A percentile compares a stretch with the other conserved stretches of the same genome.
Evolutionary conservation across 805 yeast genomes (phyloP).

Genomic region (Starmera pachycereana): DNA sequence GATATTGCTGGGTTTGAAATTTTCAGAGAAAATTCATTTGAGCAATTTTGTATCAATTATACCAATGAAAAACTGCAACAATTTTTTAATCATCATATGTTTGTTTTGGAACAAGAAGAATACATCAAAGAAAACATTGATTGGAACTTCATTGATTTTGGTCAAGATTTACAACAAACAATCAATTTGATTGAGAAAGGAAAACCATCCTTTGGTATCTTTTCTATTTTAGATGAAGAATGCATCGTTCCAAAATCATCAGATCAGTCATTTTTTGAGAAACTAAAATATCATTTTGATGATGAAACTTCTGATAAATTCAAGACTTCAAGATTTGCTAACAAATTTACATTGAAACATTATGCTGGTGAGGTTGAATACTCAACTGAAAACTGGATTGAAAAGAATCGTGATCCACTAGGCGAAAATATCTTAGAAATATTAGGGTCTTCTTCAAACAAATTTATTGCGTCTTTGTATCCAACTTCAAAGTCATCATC

Average conservation of each 20-base stretch:
- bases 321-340: constrained; percentile 59
- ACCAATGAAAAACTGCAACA: constrained; percentile 97
- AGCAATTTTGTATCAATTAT: constrained; percentile 93
- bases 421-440: constrained; percentile 62
- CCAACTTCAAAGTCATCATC: constrained; percentile 21
- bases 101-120: constrained; percentile 94
- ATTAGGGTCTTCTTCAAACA: constrained; percentile 45
- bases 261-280: constrained; percentile 74
- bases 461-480: constrained; percentile 49
- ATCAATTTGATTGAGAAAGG: constrained; percentile 79
- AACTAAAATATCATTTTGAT: constrained; percentile 58
- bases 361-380: constrained; percentile 98
- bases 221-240: constrained; percentile 86
- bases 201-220: constrained; percentile 60
- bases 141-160: constrained; percentile 95
- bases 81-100: constrained; percentile 95
- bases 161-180: constrained; percentile 89
- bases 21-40: constrained; percentile 87
- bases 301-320: constrained; percentile 40
- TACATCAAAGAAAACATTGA: constrained; percentile 87
- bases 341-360: constrained; percentile 78
- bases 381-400: constrained; percentile 84
- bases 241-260: constrained; percentile 89
- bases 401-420: constrained; percentile 89
- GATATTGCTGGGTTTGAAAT: constrained; percentile 99